These are phyloP conservation scores for Candida sanyiensis DNA, from an alignment of 805 yeast species.

Conservation along the genomic window DNA sequence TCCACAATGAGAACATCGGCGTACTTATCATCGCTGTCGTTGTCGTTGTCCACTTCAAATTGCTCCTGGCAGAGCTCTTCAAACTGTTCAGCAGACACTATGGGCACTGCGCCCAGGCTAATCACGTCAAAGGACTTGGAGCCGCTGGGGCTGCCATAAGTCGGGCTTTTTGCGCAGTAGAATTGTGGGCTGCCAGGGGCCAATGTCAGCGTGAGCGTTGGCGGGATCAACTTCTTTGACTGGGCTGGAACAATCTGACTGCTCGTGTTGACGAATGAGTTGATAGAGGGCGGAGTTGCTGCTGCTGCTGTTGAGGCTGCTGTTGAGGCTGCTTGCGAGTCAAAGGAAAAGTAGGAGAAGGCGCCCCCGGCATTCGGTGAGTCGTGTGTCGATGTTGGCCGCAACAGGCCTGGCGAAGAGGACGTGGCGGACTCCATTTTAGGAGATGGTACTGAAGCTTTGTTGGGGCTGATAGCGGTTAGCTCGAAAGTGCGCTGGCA, in stretches of 20 bases:
- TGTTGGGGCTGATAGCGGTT: too few species aligned
- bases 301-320: too few species aligned
- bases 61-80: too few species aligned
- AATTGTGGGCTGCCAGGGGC: not conserved
- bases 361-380: not conserved
- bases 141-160: constrained; percentile 8
- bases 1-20: constrained; percentile 36
- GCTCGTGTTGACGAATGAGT: too few species aligned
- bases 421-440: constrained; percentile 6
- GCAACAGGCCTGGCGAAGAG: constrained; percentile 5
- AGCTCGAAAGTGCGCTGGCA: too few species aligned
- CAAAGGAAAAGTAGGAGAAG: too few species aligned
- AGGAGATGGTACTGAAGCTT: too few species aligned
- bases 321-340: too few species aligned
- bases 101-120: constrained; percentile 10
- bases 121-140: constrained; percentile 14
- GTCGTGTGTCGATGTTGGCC: not conserved
- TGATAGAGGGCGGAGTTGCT: too few species aligned
- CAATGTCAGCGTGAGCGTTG: constrained; percentile 5
- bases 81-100: constrained; percentile 12
- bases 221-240: too few species aligned
- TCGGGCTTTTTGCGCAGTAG: constrained; percentile 8
- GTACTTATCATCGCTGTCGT: not conserved
- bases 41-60: too few species aligned
- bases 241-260: too few species aligned